Base-by-base conservation (phyloP, 495 filamentous ascomycete genomes). In the Ascobolus immersus region DNA sequence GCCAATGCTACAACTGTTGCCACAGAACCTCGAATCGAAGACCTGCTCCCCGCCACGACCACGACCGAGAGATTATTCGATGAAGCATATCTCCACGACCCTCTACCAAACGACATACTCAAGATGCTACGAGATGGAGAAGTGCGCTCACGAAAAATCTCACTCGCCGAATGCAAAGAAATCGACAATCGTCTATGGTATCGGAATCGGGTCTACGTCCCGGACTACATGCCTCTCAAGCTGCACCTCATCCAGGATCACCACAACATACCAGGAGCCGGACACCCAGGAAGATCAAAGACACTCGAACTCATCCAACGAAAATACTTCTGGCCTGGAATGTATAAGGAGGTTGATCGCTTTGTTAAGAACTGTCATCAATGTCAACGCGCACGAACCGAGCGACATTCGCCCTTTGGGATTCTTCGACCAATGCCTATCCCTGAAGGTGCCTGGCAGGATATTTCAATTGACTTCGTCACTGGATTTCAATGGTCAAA, bases 391-490 rank as follows among this genome's bases (percentile, higher is more conserved):
- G 9, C 29, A 22, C 9, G 39, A 17, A 34, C 40, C 22, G 41
- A 35, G 35, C 35, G 11, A 37, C 37, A 27, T 21, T 24, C 36
- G 39, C 42, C 42, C 28, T 22, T 23, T 42, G 41, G 24, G 3
- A 27, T 27, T 4, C 24, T 27, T 4, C 4, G 24, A 2, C 24
- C 24, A 2, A 10, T 27, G 2, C 2, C 24, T 2, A 27, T 27
- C 4, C 24, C 24, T 2, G 2, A 4, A 27, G 24, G 24, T 27
- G 24, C 24, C 4, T 27, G 24, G 24, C 24, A 27, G 14, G 14
- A 27, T 13, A 27, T 27, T 13, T 27, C 24, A 2, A 27, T 27
- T 10, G 24, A 27, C 4, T 27, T 27, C 24, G 14, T 27, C 14
- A 27, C 4, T 2, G 24, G 4, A 4, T 4, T 27, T 11, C 24